Conservation (phyloP, 2,329 filamentous ascomycete genomes). For the Aspergillus thermomutatus region DNA sequence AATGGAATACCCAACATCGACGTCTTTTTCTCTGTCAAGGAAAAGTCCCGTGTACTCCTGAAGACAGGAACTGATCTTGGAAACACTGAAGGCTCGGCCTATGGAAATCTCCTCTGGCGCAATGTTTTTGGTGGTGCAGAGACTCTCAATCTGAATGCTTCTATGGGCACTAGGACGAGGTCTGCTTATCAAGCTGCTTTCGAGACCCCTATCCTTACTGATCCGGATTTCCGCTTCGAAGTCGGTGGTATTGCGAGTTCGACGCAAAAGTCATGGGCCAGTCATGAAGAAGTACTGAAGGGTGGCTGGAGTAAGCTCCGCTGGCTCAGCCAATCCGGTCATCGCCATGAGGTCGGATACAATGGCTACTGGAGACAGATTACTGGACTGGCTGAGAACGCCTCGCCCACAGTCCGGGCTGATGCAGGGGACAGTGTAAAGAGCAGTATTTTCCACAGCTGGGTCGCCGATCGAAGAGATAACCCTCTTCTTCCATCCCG, state of each 20-base stretch:
- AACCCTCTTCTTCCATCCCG: slow-evolving; percentile 77
- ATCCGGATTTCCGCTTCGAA: slow-evolving; percentile 76
- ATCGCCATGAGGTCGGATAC: slow-evolving; percentile 76
- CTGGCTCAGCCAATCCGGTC: slow-evolving; percentile 64
- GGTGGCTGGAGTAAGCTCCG: slow-evolving; percentile 73
- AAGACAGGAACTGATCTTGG: slow-evolving; percentile 95
- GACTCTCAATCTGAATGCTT: slow-evolving; percentile 80
- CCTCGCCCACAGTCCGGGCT: slow-evolving; percentile 74
- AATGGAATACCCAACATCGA: slow-evolving; percentile 68
- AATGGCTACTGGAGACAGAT: slow-evolving; percentile 83
- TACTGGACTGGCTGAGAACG: slow-evolving; percentile 70
- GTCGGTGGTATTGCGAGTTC: slow-evolving; percentile 78
- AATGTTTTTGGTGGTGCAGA: slow-evolving; percentile 96
- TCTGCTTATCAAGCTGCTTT: slow-evolving; percentile 88
- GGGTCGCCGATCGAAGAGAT: slow-evolving; percentile 75
- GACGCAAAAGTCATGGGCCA: slow-evolving; percentile 87
- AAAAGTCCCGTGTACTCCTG: slow-evolving; percentile 78
- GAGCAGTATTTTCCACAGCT: slow-evolving; percentile 78
- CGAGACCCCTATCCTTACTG: slow-evolving; percentile 75
- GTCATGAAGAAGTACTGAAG: slow-evolving; percentile 83
- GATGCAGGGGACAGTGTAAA: slow-evolving; percentile 92
- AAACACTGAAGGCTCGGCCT: slow-evolving; percentile 90
- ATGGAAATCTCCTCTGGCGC: slow-evolving; percentile 78
- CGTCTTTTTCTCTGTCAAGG: slow-evolving; percentile 71
- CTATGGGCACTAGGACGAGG: slow-evolving; percentile 81